Percentiles rank a stretch among this genome's conserved stretches.
Conservation (phyloP, 305 asterid species). For the Fraxinus paxiana region DNA sequence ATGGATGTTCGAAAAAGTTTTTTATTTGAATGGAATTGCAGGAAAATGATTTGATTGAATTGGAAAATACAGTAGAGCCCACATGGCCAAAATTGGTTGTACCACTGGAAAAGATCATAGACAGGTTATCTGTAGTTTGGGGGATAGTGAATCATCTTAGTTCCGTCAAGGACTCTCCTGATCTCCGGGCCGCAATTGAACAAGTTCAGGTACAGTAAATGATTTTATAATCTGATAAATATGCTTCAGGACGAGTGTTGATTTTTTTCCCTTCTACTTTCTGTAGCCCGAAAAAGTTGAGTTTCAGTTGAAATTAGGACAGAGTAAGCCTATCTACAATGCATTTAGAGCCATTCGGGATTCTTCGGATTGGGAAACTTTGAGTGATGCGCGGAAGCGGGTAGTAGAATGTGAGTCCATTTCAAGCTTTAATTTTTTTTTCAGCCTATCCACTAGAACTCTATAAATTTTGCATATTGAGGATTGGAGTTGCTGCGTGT, state of each 20-base stretch:
- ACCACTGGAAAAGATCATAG: constrained; percentile 68
- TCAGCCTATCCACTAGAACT: background rate
- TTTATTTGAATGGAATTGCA: constrained; percentile 18
- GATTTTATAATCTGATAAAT: background rate
- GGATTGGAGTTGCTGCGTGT: background rate
- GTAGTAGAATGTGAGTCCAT: constrained; percentile 54
- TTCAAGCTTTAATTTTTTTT: background rate
- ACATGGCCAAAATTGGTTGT: constrained; percentile 65
- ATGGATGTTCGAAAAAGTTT: background rate
- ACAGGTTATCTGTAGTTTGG: constrained; percentile 61
- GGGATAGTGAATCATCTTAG: constrained; percentile 67
- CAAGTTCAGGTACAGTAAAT: constrained; percentile 52
- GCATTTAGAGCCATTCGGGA: constrained; percentile 60
- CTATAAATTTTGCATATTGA: background rate
- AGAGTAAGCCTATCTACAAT: constrained; percentile 59
- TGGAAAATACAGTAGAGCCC: constrained; percentile 63
- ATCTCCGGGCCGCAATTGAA: constrained; percentile 62
- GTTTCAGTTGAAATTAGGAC: constrained; percentile 57
- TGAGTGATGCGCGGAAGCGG: constrained; percentile 62
- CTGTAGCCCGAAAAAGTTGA: constrained; percentile 67
- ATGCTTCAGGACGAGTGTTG: background rate
- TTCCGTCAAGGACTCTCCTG: constrained; percentile 61
- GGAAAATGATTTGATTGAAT: constrained; percentile 54
- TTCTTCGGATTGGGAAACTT: constrained; percentile 50
- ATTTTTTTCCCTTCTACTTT: background rate